These are phyloP conservation scores for Fusarium solani-melongenae DNA, from an alignment of 2,329 filamentous ascomycete species.

Conservation along the genomic window DNA sequence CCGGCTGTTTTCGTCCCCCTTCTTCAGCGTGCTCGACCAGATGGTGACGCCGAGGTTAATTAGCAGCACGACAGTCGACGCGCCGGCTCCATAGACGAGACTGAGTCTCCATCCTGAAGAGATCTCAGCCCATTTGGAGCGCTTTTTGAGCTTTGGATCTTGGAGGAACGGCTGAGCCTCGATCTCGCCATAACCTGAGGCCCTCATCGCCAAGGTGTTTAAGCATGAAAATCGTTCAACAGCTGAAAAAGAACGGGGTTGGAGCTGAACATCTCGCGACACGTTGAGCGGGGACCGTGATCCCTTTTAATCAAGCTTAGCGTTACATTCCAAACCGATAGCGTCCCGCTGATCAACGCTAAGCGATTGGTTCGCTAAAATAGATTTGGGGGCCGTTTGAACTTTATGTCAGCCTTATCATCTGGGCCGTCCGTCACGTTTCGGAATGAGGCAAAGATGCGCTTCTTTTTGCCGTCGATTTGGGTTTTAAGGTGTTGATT, in stretches of 20 bases:
- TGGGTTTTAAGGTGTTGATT: neutral
- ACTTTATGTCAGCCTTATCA: neutral
- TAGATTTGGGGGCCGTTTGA: neutral
- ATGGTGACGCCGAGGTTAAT: slow-evolving; percentile 9
- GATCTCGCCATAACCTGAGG: neutral
- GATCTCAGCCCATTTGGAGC: neutral
- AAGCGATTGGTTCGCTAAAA: neutral
- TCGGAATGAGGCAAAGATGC: neutral
- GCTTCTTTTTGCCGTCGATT: neutral
- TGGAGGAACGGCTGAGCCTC: neutral
- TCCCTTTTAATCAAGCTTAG: neutral
- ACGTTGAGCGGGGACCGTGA: neutral
- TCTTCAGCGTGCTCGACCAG: neutral
- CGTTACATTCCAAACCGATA: neutral
- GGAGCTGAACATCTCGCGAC: neutral
- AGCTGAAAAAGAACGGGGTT: neutral
- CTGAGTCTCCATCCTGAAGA: slow-evolving; percentile 2
- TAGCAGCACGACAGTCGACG: neutral
- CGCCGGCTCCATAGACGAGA: neutral
- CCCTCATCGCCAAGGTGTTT: neutral
- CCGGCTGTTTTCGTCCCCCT: neutral
- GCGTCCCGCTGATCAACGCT: neutral
- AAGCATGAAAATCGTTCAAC: neutral
- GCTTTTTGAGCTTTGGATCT: neutral
- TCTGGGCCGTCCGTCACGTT: neutral